phyloP scores from a whole-genome alignment of 2,329 filamentous ascomycete species.

The Thielaviopsis ethacetica region DNA sequence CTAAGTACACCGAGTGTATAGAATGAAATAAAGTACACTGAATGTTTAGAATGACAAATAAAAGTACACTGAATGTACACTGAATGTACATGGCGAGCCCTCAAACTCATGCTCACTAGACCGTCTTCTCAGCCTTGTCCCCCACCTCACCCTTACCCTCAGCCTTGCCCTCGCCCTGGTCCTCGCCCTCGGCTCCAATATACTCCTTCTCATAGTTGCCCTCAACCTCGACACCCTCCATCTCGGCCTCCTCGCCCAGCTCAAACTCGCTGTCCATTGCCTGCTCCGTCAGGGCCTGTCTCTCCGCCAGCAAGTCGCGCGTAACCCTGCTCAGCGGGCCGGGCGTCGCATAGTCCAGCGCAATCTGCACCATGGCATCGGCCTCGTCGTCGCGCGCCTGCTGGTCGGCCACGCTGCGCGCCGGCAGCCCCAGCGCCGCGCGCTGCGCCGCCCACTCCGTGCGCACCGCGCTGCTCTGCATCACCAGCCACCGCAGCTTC shows the following conservation, averaged over 20 bases:
- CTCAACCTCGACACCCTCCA: slow-evolving; percentile 22
- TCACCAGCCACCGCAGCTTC: slow-evolving; percentile 63
- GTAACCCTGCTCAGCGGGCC: slow-evolving; percentile 23
- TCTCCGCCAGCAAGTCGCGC: slow-evolving; percentile 23
- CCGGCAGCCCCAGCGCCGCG: slow-evolving; percentile 42
- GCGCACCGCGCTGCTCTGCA: slow-evolving; percentile 57
- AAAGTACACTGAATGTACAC: too few species aligned
- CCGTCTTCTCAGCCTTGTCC: background rate
- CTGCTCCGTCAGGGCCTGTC: slow-evolving; percentile 24
- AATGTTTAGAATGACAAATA: too few species aligned
- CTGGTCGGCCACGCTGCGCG: slow-evolving; percentile 20
- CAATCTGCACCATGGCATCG: slow-evolving; percentile 24
- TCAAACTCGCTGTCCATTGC: slow-evolving; percentile 26
- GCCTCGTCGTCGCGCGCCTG: slow-evolving; percentile 19
- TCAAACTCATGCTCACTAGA: too few species aligned
- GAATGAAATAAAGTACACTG: too few species aligned
- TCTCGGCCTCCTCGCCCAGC: slow-evolving; percentile 25
- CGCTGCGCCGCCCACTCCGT: slow-evolving; percentile 51
- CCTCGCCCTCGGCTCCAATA: slow-evolving; percentile 22
- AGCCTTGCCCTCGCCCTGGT: slow-evolving; percentile 6
- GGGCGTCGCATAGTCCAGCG: slow-evolving; percentile 26
- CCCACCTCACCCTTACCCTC: background rate
- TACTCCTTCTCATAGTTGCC: slow-evolving; percentile 21
- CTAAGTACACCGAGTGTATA: too few species aligned
- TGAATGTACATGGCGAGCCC: too few species aligned